Evolutionary conservation across 192 early-diverging fungal genomes (phyloP), one percentile per base, ranked within the genome.

Genomic region (Podila minutissima): DNA sequence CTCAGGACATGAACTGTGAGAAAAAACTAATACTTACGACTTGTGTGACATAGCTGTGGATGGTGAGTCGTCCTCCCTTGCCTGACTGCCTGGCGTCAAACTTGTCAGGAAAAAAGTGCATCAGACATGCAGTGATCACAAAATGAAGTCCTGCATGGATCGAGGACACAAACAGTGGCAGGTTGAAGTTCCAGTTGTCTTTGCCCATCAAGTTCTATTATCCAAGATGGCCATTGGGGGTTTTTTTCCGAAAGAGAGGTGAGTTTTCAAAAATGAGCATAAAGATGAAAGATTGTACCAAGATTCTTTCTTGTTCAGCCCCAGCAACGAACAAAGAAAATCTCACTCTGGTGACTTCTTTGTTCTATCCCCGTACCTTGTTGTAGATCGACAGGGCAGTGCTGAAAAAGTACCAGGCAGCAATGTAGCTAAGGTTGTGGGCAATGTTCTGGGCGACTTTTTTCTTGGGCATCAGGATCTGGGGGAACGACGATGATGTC

Each of bases 351-450:
- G 41, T 41, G 38, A 2, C 2, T 41, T 12, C 10, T 41, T 41
- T n/a, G n/a, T 15, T 3, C 15, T 46, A 17, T 46, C 15, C 15
- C 41, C 15, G 37, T 73, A 73, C 77, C 72, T 94, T 95, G 84
- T 96, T 96, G 87, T 94, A 95, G n/a, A 96, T 79, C 20, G 89
- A 89, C 29, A 96, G 85, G 5, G 86, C 83, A 0, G 94, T 89
- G 19, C 93, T 95, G 53, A 92, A 92, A 26, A 88, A 86, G 77
- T 94, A 96, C 95, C 95, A 96, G 0, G 76, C 63, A 17, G 74
- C 63, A 50, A 91, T 91, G 67, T 88, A 89, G 3, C 64, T 53
- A 26, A 86, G 3, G 38, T 87, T 88, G 33, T 71, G 67, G 11
- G 61, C 62, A 41, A 81, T 67, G 31, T 81, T 72, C 48, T 67